phyloP scores from a whole-genome alignment of 2,329 filamentous ascomycete genomes.

The Aspergillus novoparasiticus region DNA sequence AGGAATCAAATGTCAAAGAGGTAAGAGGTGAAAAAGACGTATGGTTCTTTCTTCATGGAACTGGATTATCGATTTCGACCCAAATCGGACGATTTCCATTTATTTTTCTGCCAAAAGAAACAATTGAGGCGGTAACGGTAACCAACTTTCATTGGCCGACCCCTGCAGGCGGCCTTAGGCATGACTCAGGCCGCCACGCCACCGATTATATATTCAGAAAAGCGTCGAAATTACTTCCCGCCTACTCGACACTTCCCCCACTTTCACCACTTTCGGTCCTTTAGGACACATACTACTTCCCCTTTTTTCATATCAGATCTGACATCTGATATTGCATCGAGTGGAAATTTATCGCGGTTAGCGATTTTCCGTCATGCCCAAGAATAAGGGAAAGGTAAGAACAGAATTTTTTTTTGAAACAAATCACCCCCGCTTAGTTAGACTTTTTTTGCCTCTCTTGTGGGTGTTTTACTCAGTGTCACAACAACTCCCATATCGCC shows the following conservation, averaged over 20 bases:
- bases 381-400: conserved; percentile 98
- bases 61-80: not conserved
- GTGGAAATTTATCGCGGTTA: conserved; percentile 27
- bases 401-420: conserved; percentile 25
- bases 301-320: conserved; percentile 7
- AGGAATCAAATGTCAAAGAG: not conserved
- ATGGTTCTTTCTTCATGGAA: not conserved
- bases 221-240: conserved; percentile 26
- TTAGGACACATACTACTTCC: conserved; percentile 16
- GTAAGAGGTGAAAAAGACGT: not conserved
- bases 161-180: conserved; percentile 29
- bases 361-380: conserved; percentile 71
- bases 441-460: conserved; percentile 14
- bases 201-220: conserved; percentile 17
- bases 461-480: conserved; percentile 21
- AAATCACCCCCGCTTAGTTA: conserved; percentile 15
- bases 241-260: conserved; percentile 21
- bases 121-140: conserved; percentile 16
- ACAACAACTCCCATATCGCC: conserved; percentile 13
- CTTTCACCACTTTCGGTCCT: conserved; percentile 18
- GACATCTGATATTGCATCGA: conserved; percentile 17
- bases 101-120: conserved; percentile 14
- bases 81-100: not conserved
- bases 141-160: conserved; percentile 12
- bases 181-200: conserved; percentile 29